phyloP scores from a whole-genome alignment of 108 stramenopile species.

The Skeletonema grethae region DNA sequence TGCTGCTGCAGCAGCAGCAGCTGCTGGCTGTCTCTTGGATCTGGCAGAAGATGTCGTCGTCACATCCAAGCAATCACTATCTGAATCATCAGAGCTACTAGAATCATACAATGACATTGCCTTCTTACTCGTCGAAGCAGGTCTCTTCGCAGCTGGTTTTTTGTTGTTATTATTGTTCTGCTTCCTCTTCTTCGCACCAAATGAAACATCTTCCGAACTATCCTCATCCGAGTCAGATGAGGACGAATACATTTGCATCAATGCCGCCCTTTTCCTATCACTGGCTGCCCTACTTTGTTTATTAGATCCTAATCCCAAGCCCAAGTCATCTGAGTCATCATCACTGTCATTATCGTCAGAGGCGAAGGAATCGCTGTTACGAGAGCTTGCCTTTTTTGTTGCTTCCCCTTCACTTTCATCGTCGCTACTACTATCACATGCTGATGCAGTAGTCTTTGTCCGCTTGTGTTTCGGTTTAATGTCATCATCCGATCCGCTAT shows the following conservation, averaged over 20 bases:
- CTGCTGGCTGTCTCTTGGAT: neutral
- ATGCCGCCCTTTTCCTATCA: slow-evolving; percentile 4
- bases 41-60: neutral
- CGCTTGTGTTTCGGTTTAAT: neutral
- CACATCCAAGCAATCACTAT: neutral
- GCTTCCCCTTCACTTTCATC: slow-evolving; percentile 2
- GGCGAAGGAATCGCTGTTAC: no score
- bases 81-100: neutral
- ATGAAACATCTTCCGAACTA: slow-evolving; percentile 17
- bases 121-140: neutral
- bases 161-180: neutral
- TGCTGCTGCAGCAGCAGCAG: neutral
- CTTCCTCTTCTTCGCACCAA: slow-evolving; percentile 2
- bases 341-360: slow-evolving; percentile 19
- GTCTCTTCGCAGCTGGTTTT: neutral
- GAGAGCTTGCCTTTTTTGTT: no score
- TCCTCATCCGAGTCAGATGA: slow-evolving; percentile 16
- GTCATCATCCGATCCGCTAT: neutral
- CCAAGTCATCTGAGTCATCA: slow-evolving; percentile 2
- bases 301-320: slow-evolving; percentile 6
- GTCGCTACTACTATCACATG: neutral
- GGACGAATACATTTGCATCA: slow-evolving; percentile 12
- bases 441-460: neutral
- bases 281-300: slow-evolving; percentile 4
- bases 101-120: neutral